A percentile compares a stretch with the other conserved stretches of the same genome.
These are phyloP conservation scores for Pholiota microspora DNA, from an alignment of 768 basidiomycete genomes.

Conservation along the genomic window DNA sequence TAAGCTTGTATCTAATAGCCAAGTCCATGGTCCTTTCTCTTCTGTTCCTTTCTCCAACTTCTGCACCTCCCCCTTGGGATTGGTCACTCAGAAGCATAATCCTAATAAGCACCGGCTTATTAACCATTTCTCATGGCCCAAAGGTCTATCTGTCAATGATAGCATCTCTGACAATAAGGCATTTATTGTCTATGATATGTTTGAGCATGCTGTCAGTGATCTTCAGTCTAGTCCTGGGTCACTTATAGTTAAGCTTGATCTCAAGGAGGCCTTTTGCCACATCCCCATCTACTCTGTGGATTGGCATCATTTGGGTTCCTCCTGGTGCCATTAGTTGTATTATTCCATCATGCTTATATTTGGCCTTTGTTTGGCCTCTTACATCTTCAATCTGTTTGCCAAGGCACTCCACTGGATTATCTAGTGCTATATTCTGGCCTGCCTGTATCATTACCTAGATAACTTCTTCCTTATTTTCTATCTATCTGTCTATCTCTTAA, in stretches of 20 bases:
- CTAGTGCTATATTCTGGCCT: slow-evolving; percentile 27
- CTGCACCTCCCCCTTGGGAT: slow-evolving; percentile 24
- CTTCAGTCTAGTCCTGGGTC: slow-evolving; percentile 25
- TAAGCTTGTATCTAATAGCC: not conserved
- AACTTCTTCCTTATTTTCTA: slow-evolving; percentile 32
- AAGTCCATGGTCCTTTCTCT: slow-evolving; percentile 21
- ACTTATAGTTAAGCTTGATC: slow-evolving; percentile 32
- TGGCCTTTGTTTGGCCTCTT: slow-evolving; percentile 30
- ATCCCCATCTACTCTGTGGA: slow-evolving; percentile 29
- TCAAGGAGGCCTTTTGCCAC: slow-evolving; percentile 35
- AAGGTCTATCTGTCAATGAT: slow-evolving; percentile 25
- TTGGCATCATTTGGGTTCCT: slow-evolving; percentile 31
- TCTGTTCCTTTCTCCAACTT: slow-evolving; percentile 18
- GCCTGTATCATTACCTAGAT: slow-evolving; percentile 32
- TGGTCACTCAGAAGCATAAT: slow-evolving; percentile 18
- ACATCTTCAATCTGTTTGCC: slow-evolving; percentile 39
- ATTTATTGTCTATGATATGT: slow-evolving; percentile 27
- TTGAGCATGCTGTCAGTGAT: slow-evolving; percentile 23
- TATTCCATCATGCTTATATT: slow-evolving; percentile 30
- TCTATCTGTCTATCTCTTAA: not conserved
- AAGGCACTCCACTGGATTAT: slow-evolving; percentile 42
- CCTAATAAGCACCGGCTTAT: slow-evolving; percentile 23
- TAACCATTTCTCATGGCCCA: slow-evolving; percentile 30
- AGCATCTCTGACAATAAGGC: slow-evolving; percentile 29
- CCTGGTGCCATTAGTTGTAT: slow-evolving; percentile 28